Evolutionary conservation across 495 filamentous ascomycete genomes (phyloP).

Genomic region (Aspergillus sparsus): DNA sequence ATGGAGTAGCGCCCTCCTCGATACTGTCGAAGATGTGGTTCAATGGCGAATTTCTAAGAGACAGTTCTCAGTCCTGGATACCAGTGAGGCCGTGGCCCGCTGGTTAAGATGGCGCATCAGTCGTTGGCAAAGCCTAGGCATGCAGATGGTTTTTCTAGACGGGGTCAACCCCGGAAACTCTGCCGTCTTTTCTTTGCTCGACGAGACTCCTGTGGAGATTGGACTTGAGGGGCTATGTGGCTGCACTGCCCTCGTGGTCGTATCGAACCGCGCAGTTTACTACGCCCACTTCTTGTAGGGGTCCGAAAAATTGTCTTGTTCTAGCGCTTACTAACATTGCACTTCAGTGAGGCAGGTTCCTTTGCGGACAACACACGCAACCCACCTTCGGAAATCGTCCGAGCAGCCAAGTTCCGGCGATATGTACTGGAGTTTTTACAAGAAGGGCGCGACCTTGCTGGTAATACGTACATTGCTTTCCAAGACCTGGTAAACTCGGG

Average conservation of each 20-base stretch:
- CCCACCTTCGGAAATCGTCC: neutral
- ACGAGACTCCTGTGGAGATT: neutral
- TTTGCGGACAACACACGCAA: neutral
- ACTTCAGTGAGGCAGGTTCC: neutral
- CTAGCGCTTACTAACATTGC: neutral
- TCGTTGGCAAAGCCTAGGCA: neutral
- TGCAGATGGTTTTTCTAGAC: neutral
- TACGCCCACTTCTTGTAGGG: neutral
- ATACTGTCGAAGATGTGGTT: neutral
- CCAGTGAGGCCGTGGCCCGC: neutral
- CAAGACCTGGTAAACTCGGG: neutral
- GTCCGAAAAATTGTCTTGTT: no score
- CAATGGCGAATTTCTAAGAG: neutral
- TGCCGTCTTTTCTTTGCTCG: neutral
- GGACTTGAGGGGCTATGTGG: neutral
- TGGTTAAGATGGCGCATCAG: neutral
- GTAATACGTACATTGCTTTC: slow-evolving; percentile 1
- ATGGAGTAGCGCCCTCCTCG: neutral
- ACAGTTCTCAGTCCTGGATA: neutral
- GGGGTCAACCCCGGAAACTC: neutral
- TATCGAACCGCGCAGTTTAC: neutral
- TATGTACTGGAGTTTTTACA: neutral
- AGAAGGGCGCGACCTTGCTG: neutral
- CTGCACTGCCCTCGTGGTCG: neutral
- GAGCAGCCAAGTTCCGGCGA: neutral